phyloP scores from a whole-genome alignment of 805 yeast species.

The Pichia cephalocereana region DNA sequence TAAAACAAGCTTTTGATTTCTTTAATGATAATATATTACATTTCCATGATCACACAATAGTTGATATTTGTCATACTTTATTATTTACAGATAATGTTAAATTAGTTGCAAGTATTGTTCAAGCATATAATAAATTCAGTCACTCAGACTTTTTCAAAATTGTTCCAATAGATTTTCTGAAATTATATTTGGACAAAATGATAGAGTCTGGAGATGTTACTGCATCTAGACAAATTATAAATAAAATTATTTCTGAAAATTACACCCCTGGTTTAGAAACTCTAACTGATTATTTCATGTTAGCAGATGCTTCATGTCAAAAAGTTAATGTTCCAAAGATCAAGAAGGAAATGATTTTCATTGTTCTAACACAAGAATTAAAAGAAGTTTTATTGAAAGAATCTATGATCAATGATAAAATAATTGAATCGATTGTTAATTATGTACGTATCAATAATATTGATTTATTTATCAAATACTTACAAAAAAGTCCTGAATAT shows the following conservation, averaged over 20 bases:
- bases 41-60: conserved; percentile 9
- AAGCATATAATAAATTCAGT: conserved; percentile 3
- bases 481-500: conserved; percentile 10
- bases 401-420: conserved; percentile 6
- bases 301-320: conserved; percentile 10
- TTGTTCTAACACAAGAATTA: conserved; percentile 15
- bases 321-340: conserved; percentile 10
- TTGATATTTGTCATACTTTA: neutral
- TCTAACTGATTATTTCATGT: conserved; percentile 11
- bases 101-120: conserved; percentile 2
- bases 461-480: conserved; percentile 16
- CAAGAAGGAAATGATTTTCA: conserved; percentile 18
- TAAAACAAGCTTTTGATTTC: conserved; percentile 2
- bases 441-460: conserved; percentile 16
- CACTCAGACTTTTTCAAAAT: conserved; percentile 1
- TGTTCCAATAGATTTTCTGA: conserved; percentile 1
- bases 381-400: conserved; percentile 7
- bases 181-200: conserved; percentile 10
- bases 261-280: conserved; percentile 10
- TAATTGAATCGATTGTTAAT: conserved; percentile 5
- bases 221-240: conserved; percentile 11
- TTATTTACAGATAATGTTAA: neutral
- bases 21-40: conserved; percentile 7
- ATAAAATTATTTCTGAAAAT: conserved; percentile 5
- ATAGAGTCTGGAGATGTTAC: conserved; percentile 13